phyloP scores from a whole-genome alignment of 2,329 filamentous ascomycete genomes.

The Cordyceps pruinosa region DNA sequence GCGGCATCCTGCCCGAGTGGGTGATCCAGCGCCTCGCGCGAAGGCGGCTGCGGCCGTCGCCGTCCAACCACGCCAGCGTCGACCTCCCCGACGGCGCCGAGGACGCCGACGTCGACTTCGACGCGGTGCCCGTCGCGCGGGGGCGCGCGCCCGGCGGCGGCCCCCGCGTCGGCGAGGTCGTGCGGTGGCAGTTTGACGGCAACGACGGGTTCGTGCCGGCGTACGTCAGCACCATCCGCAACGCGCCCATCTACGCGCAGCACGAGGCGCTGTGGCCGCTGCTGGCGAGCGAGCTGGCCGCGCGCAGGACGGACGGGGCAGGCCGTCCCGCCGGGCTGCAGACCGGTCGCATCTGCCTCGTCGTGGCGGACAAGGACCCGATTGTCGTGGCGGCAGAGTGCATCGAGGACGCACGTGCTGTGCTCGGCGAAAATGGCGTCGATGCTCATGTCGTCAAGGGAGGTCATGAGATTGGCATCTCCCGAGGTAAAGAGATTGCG shows the following conservation, averaged over 20 bases:
- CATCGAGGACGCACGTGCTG: conserved; percentile 50
- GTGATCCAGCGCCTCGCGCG: conserved; percentile 48
- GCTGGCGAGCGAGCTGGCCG: conserved; percentile 43
- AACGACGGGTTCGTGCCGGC: conserved; percentile 63
- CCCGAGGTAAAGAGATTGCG: conserved; percentile 51
- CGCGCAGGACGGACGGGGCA: conserved; percentile 13
- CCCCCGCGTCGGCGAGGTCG: conserved; percentile 51
- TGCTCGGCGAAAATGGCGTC: conserved; percentile 51
- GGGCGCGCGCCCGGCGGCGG: conserved; percentile 43
- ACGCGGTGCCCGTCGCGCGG: conserved; percentile 45
- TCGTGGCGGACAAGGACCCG: conserved; percentile 60
- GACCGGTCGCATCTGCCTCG: conserved; percentile 50
- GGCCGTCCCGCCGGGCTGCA: conserved; percentile 29
- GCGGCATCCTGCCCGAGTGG: conserved; percentile 51
- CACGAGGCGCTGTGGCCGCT: conserved; percentile 50
- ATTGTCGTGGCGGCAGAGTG: conserved; percentile 62
- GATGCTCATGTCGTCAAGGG: conserved; percentile 51
- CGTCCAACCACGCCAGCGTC: conserved; percentile 27
- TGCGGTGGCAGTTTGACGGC: conserved; percentile 61
- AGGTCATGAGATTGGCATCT: conserved; percentile 65
- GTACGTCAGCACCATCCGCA: conserved; percentile 63
- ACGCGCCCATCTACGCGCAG: conserved; percentile 62
- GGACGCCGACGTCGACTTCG: conserved; percentile 32
- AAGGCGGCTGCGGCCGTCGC: conserved; percentile 39
- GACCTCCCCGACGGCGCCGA: conserved; percentile 35